These are phyloP conservation scores for Saccharomyces hybrid DNA, from an alignment of 1,139 yeast species.

Conservation along the genomic window DNA sequence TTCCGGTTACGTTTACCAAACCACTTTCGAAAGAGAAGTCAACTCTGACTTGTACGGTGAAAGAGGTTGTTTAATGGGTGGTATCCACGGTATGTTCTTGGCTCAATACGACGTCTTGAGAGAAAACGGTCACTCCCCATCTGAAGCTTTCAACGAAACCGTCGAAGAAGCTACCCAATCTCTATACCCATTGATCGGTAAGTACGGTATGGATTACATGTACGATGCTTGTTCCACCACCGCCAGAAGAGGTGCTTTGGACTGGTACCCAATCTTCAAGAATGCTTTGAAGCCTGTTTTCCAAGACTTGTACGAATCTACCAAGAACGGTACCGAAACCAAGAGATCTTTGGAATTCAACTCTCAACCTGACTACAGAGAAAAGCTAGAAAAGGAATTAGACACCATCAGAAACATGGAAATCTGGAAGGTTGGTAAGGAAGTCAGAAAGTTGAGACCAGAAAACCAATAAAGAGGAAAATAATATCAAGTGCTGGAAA, in stretches of 20 bases:
- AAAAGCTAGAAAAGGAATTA: constrained; percentile 88
- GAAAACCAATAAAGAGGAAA: constrained; percentile 68
- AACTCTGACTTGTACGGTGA: constrained; percentile 99
- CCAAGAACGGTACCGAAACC: constrained; percentile 94
- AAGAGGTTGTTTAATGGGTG: constrained; percentile 99
- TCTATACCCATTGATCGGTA: constrained; percentile 96
- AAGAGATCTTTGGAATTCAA: constrained; percentile 96
- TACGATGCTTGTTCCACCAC: constrained; percentile 99
- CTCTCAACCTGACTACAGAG: constrained; percentile 97
- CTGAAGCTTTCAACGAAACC: constrained; percentile 99
- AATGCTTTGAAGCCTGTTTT: constrained; percentile 98
- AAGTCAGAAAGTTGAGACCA: constrained; percentile 98
- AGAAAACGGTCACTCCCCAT: constrained; percentile 99
- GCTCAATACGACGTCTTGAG: constrained; percentile 99
- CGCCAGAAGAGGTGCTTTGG: constrained; percentile 99
- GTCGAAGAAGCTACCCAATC: constrained; percentile 99
- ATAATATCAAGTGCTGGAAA: constrained; percentile 7
- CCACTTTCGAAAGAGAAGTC: constrained; percentile 98
- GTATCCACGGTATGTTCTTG: constrained; percentile 99
- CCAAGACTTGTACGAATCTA: constrained; percentile 90
- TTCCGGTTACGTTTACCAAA: constrained; percentile 98
- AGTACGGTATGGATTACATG: constrained; percentile 99
- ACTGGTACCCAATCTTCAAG: constrained; percentile 99
- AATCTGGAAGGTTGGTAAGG: constrained; percentile 99
- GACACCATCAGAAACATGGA: constrained; percentile 91